These are phyloP conservation scores for Simmondsia chinensis DNA, from an alignment of 148 eudicot species.

Conservation along the genomic window DNA sequence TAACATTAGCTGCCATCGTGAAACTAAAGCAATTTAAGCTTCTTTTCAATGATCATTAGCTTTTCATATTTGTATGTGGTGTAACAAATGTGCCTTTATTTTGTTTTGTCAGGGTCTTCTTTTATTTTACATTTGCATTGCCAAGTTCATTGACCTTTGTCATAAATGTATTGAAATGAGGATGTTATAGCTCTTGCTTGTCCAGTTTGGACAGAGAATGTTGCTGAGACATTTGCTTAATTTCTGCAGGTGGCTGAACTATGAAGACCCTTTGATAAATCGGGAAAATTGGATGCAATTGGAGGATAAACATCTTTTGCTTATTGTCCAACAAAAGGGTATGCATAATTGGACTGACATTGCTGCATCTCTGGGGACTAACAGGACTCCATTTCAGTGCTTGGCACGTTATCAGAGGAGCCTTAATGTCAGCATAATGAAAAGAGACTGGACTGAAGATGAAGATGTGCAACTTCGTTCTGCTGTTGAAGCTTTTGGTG, in stretches of 20 bases:
- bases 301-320: constrained; percentile 71
- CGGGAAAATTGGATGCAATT: constrained; percentile 32
- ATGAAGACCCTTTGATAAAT: constrained; percentile 66
- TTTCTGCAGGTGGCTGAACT: constrained; percentile 69
- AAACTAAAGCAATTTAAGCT: too few relatives aligned
- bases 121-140: too few relatives aligned
- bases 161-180: too few relatives aligned
- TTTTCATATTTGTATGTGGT: too few relatives aligned
- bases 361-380: constrained; percentile 47
- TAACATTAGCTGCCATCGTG: too few relatives aligned
- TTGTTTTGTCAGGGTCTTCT: too few relatives aligned
- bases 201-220: background rate
- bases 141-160: too few relatives aligned
- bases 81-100: too few relatives aligned
- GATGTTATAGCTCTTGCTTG: background rate
- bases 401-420: constrained; percentile 83
- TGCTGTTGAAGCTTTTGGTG: constrained; percentile 79
- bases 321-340: constrained; percentile 52
- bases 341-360: constrained; percentile 53
- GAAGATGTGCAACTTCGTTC: constrained; percentile 63
- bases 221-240: background rate
- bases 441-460: constrained; percentile 73
- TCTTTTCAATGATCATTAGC: too few relatives aligned
- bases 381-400: constrained; percentile 87
- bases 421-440: constrained; percentile 69